A percentile compares a stretch with the other conserved stretches of the same genome.
These are phyloP conservation scores for Drechslerella dactyloides DNA, from an alignment of 2,329 filamentous ascomycete genomes.

Conservation along the genomic window DNA sequence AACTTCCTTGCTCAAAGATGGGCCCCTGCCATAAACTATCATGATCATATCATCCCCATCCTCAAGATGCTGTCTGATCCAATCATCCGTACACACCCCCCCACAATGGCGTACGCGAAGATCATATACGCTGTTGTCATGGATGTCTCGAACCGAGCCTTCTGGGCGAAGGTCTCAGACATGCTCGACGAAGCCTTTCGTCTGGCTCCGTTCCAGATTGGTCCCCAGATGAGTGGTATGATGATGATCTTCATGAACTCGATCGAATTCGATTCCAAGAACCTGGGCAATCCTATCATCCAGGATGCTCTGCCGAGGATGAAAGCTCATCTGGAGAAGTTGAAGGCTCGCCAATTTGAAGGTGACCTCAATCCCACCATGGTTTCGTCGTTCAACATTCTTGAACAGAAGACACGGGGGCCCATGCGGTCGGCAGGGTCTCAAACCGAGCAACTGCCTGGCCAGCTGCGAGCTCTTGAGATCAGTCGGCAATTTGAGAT, in stretches of 20 bases:
- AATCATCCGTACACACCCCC: not conserved
- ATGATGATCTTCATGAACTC: conserved; percentile 32
- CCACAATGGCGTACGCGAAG: conserved; percentile 3
- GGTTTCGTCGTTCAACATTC: conserved; percentile 7
- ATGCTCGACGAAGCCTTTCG: conserved; percentile 7
- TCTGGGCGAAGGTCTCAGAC: conserved; percentile 23
- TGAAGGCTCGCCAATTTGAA: conserved; percentile 7
- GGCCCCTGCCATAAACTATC: conserved; percentile 22
- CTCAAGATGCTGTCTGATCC: conserved; percentile 31
- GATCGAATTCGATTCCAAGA: conserved; percentile 21
- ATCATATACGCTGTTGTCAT: conserved; percentile 19
- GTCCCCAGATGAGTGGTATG: conserved; percentile 16
- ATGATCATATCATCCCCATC: conserved; percentile 28
- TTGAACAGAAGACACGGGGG: not conserved
- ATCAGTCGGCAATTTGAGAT: conserved; percentile 7
- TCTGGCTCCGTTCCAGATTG: conserved; percentile 23
- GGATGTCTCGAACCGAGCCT: not conserved
- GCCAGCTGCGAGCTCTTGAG: conserved; percentile 5
- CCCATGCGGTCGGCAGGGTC: not conserved
- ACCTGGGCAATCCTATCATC: conserved; percentile 24
- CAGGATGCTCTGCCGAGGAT: conserved; percentile 19
- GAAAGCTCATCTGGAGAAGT: not conserved
- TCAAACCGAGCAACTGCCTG: not conserved
- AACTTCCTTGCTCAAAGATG: conserved; percentile 21
- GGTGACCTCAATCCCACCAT: conserved; percentile 13